Base-by-base conservation (phyloP, 1,284 basidiomycete genomes). In the Phylloboletellus chloephorus region DNA sequence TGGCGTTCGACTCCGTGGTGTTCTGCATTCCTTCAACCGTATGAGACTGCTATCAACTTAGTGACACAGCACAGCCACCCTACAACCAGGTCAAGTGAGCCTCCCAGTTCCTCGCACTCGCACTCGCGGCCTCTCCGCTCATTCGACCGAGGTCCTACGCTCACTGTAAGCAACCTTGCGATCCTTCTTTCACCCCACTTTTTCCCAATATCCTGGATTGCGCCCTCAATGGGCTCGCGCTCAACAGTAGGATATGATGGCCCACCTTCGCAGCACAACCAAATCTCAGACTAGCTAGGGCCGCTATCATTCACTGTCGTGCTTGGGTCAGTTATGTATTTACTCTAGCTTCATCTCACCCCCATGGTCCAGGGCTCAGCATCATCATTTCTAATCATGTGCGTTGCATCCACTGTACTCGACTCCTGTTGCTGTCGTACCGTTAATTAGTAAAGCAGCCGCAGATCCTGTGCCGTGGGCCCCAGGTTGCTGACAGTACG, bases 31-130 rank as follows among this genome's bases (percentile, higher is more conserved):
- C 35, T 43, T 31, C 26, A 28, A 15, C 26, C 4, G 28, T 28
- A 15, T 17, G 37, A 5, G 16, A 17, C 40, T 19, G 34, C 9
- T 12, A 4, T 36, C 10, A 13, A 32, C 17, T 4, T 20, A 22
- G 15, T 30, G 2, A 16, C 28, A 30, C n/a, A 4, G 21, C 40
- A 55, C 47, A 53, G 51, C 51, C 51, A 49, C 43, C 9, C n/a
- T n/a, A n/a, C n/a, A n/a, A n/a, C n/a, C n/a, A n/a, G n/a, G n/a
- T n/a, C n/a, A n/a, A n/a, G n/a, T n/a, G n/a, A n/a, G n/a, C n/a
- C n/a, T n/a, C n/a, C n/a, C n/a, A n/a, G n/a, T n/a, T n/a, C n/a
- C n/a, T n/a, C n/a, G n/a, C n/a, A n/a, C n/a, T n/a, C n/a, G n/a
- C n/a, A n/a, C n/a, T n/a, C n/a, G n/a, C n/a, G n/a, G n/a, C n/a